Percentiles rank a stretch among this genome's conserved stretches.
Conservation (phyloP, 2,329 filamentous ascomycete species). For the Drechslerella dactyloides region DNA sequence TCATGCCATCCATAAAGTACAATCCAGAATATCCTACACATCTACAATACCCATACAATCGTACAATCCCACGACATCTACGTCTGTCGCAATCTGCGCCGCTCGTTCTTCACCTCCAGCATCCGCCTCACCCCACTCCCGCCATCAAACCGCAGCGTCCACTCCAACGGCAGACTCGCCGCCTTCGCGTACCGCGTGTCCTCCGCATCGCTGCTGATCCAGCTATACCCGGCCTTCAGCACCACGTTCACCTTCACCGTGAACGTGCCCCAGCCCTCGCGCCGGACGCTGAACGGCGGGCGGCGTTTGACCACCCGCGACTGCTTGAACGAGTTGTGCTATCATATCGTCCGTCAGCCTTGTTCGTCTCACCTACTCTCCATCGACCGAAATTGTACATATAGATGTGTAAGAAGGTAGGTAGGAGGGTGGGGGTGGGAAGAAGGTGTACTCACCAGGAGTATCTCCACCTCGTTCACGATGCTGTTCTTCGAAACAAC, state of each 20-base stretch:
- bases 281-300: conserved; percentile 59
- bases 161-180: conserved; percentile 58
- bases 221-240: conserved; percentile 60
- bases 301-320: conserved; percentile 56
- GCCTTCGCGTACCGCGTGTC: conserved; percentile 56
- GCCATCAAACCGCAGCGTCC: conserved; percentile 60
- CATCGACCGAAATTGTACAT: background rate
- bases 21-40: too few species aligned
- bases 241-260: conserved; percentile 58
- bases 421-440: conserved; percentile 9
- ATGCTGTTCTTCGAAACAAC: conserved; percentile 60
- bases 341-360: background rate
- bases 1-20: too few species aligned
- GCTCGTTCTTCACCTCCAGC: conserved; percentile 58
- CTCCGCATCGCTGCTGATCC: conserved; percentile 59
- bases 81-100: conserved; percentile 9
- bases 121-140: conserved; percentile 58
- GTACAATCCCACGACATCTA: too few species aligned
- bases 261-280: conserved; percentile 60
- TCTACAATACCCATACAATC: too few species aligned
- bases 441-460: conserved; percentile 20
- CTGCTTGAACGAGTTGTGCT: conserved; percentile 60
- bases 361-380: background rate
- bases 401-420: background rate
- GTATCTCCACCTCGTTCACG: conserved; percentile 60